Percentiles rank a stretch among this genome's conserved stretches.
phyloP scores from a whole-genome alignment of 108 stramenopile species.

The Conticribra weissflogii region DNA sequence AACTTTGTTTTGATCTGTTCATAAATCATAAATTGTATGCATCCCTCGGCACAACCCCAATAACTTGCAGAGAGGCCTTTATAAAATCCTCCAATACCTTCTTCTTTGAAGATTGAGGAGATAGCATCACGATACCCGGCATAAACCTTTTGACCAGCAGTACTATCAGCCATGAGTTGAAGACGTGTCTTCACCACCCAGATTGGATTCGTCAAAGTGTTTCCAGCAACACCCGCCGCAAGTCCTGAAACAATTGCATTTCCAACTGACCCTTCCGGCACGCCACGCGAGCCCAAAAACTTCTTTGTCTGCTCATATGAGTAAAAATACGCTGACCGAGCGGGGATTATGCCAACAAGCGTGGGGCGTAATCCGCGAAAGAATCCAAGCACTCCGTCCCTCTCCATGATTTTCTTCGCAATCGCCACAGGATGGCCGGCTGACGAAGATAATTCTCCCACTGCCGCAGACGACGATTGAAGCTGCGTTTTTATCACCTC shows the following conservation, averaged over 20 bases:
- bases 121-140: conserved; percentile 80
- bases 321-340: conserved; percentile 91
- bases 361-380: conserved; percentile 82
- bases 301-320: conserved; percentile 73
- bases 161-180: conserved; percentile 79
- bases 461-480: conserved; percentile 75
- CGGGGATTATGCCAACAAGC: conserved; percentile 91
- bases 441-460: conserved; percentile 47
- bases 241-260: conserved; percentile 72
- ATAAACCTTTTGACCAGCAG: conserved; percentile 83
- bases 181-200: conserved; percentile 95
- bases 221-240: conserved; percentile 66
- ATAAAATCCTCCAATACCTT: conserved; percentile 86
- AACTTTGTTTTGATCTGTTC: conserved; percentile 84
- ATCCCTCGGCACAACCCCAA: conserved; percentile 93
- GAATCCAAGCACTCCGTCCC: conserved; percentile 76
- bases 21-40: conserved; percentile 90
- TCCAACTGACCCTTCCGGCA: conserved; percentile 62
- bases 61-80: conserved; percentile 92
- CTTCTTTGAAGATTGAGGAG: conserved; percentile 72
- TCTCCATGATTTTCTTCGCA: conserved; percentile 69
- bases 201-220: conserved; percentile 93
- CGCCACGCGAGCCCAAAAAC: conserved; percentile 49
- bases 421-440: conserved; percentile 60
- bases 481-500: conserved; percentile 94